Evolutionary conservation across 1,284 basidiomycete species (phyloP).

Genomic region (Ustilago cynodontis): DNA sequence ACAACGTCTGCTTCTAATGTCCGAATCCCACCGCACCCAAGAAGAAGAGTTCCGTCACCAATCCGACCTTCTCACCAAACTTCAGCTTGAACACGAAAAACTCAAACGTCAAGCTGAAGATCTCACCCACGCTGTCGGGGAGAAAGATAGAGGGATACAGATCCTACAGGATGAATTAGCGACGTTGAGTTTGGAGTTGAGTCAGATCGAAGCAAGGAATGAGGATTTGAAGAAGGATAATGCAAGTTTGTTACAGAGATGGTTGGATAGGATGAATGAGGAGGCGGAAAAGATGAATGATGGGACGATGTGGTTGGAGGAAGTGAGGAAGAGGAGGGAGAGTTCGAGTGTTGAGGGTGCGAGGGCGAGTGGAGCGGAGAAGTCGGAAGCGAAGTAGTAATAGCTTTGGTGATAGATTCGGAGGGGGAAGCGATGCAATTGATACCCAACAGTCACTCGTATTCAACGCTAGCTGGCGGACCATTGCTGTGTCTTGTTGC

Average conservation of each 20-base stretch:
- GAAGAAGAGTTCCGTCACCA: conserved; percentile 84
- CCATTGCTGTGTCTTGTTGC: no score
- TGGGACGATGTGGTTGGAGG: conserved; percentile 56
- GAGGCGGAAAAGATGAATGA: conserved; percentile 97
- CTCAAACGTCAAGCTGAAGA: conserved; percentile 71
- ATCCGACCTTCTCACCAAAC: conserved; percentile 80
- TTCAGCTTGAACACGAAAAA: conserved; percentile 79
- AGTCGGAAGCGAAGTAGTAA: background rate
- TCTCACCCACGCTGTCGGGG: conserved; percentile 83
- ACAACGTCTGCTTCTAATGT: conserved; percentile 89
- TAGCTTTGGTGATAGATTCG: no score
- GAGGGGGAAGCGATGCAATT: background rate
- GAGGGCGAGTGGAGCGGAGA: background rate
- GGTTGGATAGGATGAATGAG: conserved; percentile 77
- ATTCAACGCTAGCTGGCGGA: no score
- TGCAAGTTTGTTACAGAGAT: conserved; percentile 85
- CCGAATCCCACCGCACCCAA: conserved; percentile 90
- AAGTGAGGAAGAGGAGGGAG: conserved; percentile 43
- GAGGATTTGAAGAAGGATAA: conserved; percentile 88
- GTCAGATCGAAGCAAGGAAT: conserved; percentile 88
- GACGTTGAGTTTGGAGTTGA: conserved; percentile 76
- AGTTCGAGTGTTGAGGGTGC: conserved; percentile 10
- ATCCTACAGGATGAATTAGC: conserved; percentile 83
- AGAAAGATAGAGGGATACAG: conserved; percentile 84
- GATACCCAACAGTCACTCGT: background rate